Percentiles rank a stretch among this genome's conserved stretches.
phyloP scores from a whole-genome alignment of 2,329 filamentous ascomycete genomes.

The Didymella glomerata region DNA sequence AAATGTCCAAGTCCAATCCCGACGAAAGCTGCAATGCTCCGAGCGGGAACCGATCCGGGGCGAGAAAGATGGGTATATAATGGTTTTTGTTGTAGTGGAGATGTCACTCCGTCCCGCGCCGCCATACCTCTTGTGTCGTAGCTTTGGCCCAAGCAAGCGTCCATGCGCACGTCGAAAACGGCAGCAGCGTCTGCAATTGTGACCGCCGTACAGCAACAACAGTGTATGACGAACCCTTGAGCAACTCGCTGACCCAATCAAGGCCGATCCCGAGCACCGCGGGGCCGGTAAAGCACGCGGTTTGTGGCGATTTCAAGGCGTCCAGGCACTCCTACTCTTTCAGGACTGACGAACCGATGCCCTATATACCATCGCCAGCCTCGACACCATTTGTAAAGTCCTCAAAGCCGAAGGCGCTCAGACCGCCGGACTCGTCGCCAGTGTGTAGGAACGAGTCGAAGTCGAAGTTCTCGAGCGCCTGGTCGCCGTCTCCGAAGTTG shows the following conservation, averaged over 20 bases:
- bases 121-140: background rate
- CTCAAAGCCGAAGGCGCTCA: slow-evolving; percentile 45
- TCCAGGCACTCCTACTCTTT: background rate
- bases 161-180: slow-evolving; percentile 7
- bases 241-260: background rate
- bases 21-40: slow-evolving; percentile 29
- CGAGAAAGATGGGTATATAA: slow-evolving; percentile 39
- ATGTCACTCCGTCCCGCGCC: background rate
- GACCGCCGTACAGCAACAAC: background rate
- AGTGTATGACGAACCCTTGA: background rate
- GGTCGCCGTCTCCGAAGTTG: slow-evolving; percentile 59
- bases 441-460: slow-evolving; percentile 73
- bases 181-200: slow-evolving; percentile 6
- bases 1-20: background rate
- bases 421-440: slow-evolving; percentile 54
- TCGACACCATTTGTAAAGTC: slow-evolving; percentile 49
- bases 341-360: background rate
- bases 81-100: slow-evolving; percentile 25
- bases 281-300: background rate
- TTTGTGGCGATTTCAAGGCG: background rate
- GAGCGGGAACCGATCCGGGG: slow-evolving; percentile 28
- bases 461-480: slow-evolving; percentile 74
- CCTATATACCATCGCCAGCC: slow-evolving; percentile 34
- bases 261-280: background rate
- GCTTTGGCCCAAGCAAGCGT: background rate